Evolutionary conservation across 768 basidiomycete species (phyloP), one percentile per base, ranked within the genome.

Genomic region (Fomitopsis serialis): DNA sequence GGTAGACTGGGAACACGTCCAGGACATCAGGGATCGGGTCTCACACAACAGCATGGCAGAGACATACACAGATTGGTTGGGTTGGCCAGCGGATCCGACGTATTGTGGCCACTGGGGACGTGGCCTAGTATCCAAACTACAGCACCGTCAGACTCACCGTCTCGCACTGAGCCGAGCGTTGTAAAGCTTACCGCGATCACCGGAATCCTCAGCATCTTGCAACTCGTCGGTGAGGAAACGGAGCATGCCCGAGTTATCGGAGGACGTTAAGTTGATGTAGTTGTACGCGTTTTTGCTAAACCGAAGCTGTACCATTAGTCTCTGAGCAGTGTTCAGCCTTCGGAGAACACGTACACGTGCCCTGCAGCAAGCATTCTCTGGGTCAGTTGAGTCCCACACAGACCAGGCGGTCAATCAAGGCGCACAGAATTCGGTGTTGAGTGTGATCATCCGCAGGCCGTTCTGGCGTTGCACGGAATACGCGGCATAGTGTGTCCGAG

Each of bases 341-440:
- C 40, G 40, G 15, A 13, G 22, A 8, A 12, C 19, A 57, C 71
- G 10, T 63, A 72, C 70, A 56, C 7, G 42, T 56, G 50, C 58
- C 37, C 70, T 51, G 42, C 12, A 23, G n/a, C n/a, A 29, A 10
- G 27, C 21, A 3, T 45, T 52, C 49, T 17, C 6, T 42, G 40
- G 22, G n/a, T 12, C n/a, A 52, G 45, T 46, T 23, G 12, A 70
- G 82, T 54, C 64, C 84, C 87, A 34, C 22, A 29, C 12, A 2
- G 17, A 29, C 52, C 88, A 24, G 50, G 40, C 44, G 43, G 37
- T 89, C 85, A 27, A 89, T 65, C 35, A 84, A 50, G 19, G 71
- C 84, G 50, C 66, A 86, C 88, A 91, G 50, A 89, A 61, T 62
- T 90, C 84, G n/a, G 87, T 89, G 64, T 91, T 89, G 53, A 91